phyloP scores from a whole-genome alignment of 2,329 filamentous ascomycete genomes.

The Exophiala spinifera region DNA sequence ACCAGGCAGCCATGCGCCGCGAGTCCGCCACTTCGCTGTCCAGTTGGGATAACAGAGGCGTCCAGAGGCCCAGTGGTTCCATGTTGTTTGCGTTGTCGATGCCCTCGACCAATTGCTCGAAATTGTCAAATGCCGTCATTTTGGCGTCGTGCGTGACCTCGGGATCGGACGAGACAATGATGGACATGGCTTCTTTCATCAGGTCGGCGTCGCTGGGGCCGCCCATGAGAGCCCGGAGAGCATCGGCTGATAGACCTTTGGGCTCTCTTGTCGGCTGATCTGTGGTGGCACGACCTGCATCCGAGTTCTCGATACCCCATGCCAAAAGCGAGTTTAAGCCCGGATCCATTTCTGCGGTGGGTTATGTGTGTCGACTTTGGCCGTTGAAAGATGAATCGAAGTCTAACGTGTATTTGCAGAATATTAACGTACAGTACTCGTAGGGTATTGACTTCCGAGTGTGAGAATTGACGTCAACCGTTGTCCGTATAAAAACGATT shows the following conservation, averaged over 20 bases:
- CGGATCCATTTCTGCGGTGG: slow-evolving; percentile 51
- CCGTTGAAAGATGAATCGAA: too few relatives aligned
- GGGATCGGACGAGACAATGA: slow-evolving; percentile 62
- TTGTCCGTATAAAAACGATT: neutral
- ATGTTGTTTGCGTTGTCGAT: slow-evolving; percentile 98
- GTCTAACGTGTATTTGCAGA: too few relatives aligned
- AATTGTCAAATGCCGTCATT: slow-evolving; percentile 85
- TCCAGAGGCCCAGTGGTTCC: slow-evolving; percentile 74
- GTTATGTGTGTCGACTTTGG: neutral
- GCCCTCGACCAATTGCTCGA: slow-evolving; percentile 86
- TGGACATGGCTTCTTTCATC: slow-evolving; percentile 80
- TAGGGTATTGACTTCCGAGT: too few relatives aligned
- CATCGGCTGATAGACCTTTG: slow-evolving; percentile 62
- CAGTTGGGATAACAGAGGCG: slow-evolving; percentile 70
- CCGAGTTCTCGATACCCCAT: slow-evolving; percentile 69
- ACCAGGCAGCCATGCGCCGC: slow-evolving; percentile 87
- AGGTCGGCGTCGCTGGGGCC: slow-evolving; percentile 86
- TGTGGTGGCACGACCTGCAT: slow-evolving; percentile 23
- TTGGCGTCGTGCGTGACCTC: slow-evolving; percentile 70
- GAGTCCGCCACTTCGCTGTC: slow-evolving; percentile 67
- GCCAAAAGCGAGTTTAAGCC: slow-evolving; percentile 73
- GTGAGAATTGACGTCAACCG: neutral
- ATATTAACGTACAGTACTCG: too few relatives aligned
- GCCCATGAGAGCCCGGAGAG: slow-evolving; percentile 72
- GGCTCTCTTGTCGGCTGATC: slow-evolving; percentile 29